Conservation (phyloP, 2,329 filamentous ascomycete species). For the Colletotrichum sp. region DNA sequence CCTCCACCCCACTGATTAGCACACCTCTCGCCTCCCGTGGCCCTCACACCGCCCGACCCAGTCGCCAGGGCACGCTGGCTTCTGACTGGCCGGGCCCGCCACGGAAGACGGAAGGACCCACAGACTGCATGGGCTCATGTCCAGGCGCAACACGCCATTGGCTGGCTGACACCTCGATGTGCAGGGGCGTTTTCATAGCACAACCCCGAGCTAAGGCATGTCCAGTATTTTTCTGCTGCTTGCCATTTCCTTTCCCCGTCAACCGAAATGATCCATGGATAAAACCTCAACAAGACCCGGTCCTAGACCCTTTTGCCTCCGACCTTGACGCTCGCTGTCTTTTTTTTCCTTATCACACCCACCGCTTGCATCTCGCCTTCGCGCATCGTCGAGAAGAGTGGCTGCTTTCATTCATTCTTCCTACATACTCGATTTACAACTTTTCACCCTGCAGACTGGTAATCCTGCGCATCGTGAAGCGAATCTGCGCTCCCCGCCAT, state of each 20-base stretch:
- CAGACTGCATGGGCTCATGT: slow-evolving; percentile 7
- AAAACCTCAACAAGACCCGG: slow-evolving; percentile 24
- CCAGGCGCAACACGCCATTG: slow-evolving; percentile 1
- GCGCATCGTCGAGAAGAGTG: slow-evolving; percentile 5
- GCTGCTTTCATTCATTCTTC: not conserved
- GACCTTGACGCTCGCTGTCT: not conserved
- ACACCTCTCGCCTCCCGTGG: slow-evolving; percentile 2
- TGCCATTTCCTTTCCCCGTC: slow-evolving; percentile 21
- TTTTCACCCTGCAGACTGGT: not conserved
- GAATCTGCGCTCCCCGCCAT: slow-evolving; percentile 8
- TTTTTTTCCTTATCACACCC: not conserved
- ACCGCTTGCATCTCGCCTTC: not conserved
- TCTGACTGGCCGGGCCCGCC: not conserved
- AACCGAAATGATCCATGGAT: slow-evolving; percentile 26
- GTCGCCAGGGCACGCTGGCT: not conserved
- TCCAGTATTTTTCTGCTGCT: not conserved
- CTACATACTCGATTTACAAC: not conserved
- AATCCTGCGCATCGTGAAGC: not conserved
- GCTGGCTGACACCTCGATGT: not conserved
- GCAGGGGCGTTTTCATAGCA: slow-evolving; percentile 16
- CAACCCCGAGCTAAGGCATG: slow-evolving; percentile 4
- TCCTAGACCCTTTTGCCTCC: slow-evolving; percentile 15
- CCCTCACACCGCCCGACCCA: slow-evolving; percentile 18
- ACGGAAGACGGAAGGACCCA: slow-evolving; percentile 21
- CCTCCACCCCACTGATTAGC: not conserved